Evolutionary conservation across 768 basidiomycete genomes (phyloP).

Genomic region (Termitomyces sp.): DNA sequence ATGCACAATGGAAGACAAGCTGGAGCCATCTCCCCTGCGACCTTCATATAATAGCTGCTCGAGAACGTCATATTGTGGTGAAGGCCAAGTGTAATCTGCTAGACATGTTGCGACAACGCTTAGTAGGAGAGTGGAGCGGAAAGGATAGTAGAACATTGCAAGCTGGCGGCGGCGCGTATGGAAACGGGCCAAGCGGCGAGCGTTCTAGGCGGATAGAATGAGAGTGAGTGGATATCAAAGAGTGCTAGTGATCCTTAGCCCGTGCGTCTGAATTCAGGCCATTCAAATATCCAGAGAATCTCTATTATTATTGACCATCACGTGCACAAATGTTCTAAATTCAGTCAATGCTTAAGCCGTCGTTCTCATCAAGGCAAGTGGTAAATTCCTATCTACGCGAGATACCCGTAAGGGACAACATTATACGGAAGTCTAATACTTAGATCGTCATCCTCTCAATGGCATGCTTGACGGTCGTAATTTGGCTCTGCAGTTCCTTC

Average conservation of each 20-base stretch:
- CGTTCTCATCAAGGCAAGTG: too few species aligned
- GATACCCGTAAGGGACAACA: background rate
- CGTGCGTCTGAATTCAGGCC: background rate
- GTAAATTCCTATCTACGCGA: background rate
- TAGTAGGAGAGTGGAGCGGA: slow-evolving; percentile 10
- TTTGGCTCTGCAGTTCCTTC: slow-evolving; percentile 85
- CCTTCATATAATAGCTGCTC: slow-evolving; percentile 33
- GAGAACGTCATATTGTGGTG: slow-evolving; percentile 28
- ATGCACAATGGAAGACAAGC: slow-evolving; percentile 22
- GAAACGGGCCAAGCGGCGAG: background rate
- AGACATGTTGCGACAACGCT: slow-evolving; percentile 13
- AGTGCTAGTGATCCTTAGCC: background rate
- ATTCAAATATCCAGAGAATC: too few species aligned
- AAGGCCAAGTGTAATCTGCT: slow-evolving; percentile 26
- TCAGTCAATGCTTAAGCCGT: background rate
- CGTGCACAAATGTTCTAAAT: background rate
- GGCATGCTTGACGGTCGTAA: slow-evolving; percentile 75
- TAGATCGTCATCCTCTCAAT: slow-evolving; percentile 66
- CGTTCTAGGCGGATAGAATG: background rate
- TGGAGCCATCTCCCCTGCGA: slow-evolving; percentile 25
- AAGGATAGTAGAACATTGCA: slow-evolving; percentile 18
- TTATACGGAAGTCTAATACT: background rate
- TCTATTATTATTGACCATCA: background rate
- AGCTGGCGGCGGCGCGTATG: slow-evolving; percentile 4
- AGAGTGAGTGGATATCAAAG: background rate